These are phyloP conservation scores for Xanthoconium purpureum DNA, from an alignment of 768 basidiomycete species.

Conservation along the genomic window DNA sequence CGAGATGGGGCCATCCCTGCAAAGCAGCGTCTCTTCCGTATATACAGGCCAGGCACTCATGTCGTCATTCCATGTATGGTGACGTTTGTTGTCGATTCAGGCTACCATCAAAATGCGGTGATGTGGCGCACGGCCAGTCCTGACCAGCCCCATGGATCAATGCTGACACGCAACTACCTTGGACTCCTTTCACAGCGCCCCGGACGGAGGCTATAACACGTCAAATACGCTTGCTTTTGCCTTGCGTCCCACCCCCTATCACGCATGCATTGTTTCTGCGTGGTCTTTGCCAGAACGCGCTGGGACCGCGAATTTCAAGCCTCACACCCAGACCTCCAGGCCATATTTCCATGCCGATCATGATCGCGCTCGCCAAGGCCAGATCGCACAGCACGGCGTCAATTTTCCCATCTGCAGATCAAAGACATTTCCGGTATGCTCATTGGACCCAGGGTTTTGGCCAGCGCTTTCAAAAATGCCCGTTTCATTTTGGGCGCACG, in stretches of 20 bases:
- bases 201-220: background rate
- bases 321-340: conserved; percentile 2
- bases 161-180: background rate
- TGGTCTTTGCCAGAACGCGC: background rate
- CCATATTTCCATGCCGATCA: conserved; percentile 18
- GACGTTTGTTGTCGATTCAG: conserved; percentile 1
- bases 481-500: background rate
- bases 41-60: conserved; percentile 13
- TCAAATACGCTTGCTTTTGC: background rate
- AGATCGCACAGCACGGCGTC: conserved; percentile 8
- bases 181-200: background rate
- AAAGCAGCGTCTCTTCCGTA: background rate
- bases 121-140: conserved; percentile 20
- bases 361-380: conserved; percentile 11
- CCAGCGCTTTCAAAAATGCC: background rate
- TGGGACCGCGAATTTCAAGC: background rate
- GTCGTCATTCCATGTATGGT: conserved; percentile 13
- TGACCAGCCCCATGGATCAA: background rate
- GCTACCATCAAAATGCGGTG: conserved; percentile 13
- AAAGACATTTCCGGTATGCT: conserved; percentile 2
- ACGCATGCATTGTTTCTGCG: background rate
- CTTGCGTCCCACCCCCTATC: background rate
- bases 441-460: conserved; percentile 1
- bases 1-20: background rate
- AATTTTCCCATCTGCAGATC: conserved; percentile 15